Base-by-base conservation (phyloP, 2,329 filamentous ascomycete species). In the Colletotrichum tanaceti region DNA sequence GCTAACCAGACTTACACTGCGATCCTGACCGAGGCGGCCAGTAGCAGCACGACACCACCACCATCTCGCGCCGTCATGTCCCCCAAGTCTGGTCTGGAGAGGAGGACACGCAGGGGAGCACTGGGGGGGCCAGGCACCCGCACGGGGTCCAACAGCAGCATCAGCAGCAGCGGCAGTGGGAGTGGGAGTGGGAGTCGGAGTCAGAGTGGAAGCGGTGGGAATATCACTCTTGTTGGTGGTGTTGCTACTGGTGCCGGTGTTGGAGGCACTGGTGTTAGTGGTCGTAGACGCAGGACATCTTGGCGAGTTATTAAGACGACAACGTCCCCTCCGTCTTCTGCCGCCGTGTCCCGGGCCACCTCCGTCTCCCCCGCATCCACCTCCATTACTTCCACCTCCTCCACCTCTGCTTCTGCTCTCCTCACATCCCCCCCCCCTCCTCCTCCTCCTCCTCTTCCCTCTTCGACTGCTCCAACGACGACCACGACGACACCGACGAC, bases 281-380 rank as follows among this genome's bases (percentile, higher is more conserved):
- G 41, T 38, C 16, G 57, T 22, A 28, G 57, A 35, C 62, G 68
- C 60, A 67, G 61, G 46, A 68, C 63, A 20, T 70, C 65, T 16
- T 55, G 68, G 47, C 65, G 65, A 57, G 65, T 71, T 55, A 58
- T 61, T 65, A 71, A 71, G 68, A 68, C 58, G 44, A n/a, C n/a
- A n/a, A 65, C 68, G 28, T 28, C 28, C 61, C 68, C 68, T 38
- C 65, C 68, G 61, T 68, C 65, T 18, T 47, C 68, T 35, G 43
- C 61, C 43, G 53, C 53, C 58, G 61, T 47, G 18, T 63, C 68
- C 54, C 53, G 68, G 59, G 64, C 64, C 22, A 63, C 54, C 28
- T 70, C 68, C 54, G 68, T 63, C 38, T 68, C 68, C 43, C 68
- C 28, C 28, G 28, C 28, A 5, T 28, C 28, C 28, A 28, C 28